Evolutionary conservation across 305 asterid species (phyloP).

Genomic region (Plantago rigida): DNA sequence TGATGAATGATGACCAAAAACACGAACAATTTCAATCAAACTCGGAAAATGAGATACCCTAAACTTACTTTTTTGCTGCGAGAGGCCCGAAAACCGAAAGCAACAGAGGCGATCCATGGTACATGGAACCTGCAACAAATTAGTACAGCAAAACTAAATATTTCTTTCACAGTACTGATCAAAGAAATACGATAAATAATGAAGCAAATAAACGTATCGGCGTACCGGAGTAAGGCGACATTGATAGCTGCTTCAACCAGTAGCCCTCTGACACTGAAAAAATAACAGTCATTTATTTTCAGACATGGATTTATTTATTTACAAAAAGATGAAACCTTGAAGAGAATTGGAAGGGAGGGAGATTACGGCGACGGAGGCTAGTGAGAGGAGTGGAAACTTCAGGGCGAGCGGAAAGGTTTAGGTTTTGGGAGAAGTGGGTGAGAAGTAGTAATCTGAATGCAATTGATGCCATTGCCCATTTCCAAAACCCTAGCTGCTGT

Average conservation of each 20-base stretch:
- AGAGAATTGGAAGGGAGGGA: conserved; percentile 12
- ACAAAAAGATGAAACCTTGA: neutral
- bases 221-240: conserved; percentile 86
- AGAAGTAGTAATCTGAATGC: conserved; percentile 49
- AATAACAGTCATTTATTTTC: neutral
- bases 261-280: conserved; percentile 81
- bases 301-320: neutral
- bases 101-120: conserved; percentile 85
- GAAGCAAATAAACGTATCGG: neutral
- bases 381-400: conserved; percentile 93
- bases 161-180: neutral
- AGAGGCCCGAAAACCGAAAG: conserved; percentile 76
- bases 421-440: conserved; percentile 53
- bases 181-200: neutral
- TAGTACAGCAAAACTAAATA: neutral
- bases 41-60: neutral
- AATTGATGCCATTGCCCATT: conserved; percentile 60
- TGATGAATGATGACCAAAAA: neutral
- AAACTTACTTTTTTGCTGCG: conserved; percentile 46
- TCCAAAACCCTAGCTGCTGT: conserved; percentile 54
- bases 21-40: conserved; percentile 13
- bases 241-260: conserved; percentile 72
- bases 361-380: conserved; percentile 80
- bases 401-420: conserved; percentile 79
- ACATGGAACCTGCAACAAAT: conserved; percentile 64